Conservation (phyloP, 2,329 filamentous ascomycete species). For the Penicillium sp. region DNA sequence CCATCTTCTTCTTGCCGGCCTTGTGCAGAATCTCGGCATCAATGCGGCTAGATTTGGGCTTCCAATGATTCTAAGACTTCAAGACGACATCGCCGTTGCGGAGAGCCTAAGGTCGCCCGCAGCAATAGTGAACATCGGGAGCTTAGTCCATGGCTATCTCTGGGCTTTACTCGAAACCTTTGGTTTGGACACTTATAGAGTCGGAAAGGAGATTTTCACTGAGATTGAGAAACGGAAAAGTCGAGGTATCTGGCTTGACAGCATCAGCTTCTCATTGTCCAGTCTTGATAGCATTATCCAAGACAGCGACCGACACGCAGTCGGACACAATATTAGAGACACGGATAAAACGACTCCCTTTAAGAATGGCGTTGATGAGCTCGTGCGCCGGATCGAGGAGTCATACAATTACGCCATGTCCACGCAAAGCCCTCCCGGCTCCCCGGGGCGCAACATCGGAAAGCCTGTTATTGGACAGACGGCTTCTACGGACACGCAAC, state of each 20-base stretch:
- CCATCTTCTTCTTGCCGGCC: conserved; percentile 74
- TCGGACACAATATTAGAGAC: conserved; percentile 49
- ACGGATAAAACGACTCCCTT: conserved; percentile 69
- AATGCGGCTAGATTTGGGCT: conserved; percentile 79
- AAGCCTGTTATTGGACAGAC: conserved; percentile 64
- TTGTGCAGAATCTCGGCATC: conserved; percentile 79
- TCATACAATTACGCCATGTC: conserved; percentile 67
- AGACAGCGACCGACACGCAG: conserved; percentile 45
- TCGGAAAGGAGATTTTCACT: conserved; percentile 73
- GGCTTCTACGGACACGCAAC: conserved; percentile 38
- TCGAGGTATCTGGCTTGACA: conserved; percentile 79
- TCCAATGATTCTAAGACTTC: conserved; percentile 86
- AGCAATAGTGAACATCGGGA: conserved; percentile 79
- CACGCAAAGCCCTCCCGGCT: conserved; percentile 70
- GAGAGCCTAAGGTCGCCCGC: conserved; percentile 51
- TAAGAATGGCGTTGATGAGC: conserved; percentile 66
- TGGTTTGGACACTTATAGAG: conserved; percentile 70
- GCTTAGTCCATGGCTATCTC: conserved; percentile 87
- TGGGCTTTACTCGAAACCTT: conserved; percentile 80
- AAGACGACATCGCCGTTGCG: conserved; percentile 71
- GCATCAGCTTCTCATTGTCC: conserved; percentile 72
- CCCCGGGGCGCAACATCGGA: conserved; percentile 68
- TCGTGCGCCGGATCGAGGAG: conserved; percentile 75
- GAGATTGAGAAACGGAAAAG: conserved; percentile 77
- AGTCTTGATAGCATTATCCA: conserved; percentile 65